Conservation (phyloP, 73 alveolate genomes). For the Symbiodinium pilosum region DNA sequence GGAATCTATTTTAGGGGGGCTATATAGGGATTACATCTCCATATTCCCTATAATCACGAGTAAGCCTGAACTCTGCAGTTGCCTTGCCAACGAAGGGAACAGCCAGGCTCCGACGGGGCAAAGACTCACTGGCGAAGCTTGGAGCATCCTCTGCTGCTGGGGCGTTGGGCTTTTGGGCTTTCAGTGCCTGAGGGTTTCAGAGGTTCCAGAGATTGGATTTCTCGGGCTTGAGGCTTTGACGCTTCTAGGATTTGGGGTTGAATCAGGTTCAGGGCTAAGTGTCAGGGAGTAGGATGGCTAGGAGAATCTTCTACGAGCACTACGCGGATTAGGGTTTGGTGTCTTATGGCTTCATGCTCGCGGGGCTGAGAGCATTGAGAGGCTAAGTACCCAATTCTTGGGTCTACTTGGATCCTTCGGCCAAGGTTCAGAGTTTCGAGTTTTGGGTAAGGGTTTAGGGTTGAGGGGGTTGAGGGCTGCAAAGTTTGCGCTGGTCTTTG, state of each 20-base stretch:
- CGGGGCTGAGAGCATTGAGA: no score
- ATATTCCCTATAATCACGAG: no score
- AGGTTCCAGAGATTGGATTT: background rate
- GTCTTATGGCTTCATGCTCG: no score
- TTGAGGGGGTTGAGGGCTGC: background rate
- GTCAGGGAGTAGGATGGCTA: no score
- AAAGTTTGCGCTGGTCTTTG: no score
- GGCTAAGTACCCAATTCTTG: no score
- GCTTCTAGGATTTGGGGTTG: no score
- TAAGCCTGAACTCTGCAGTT: background rate
- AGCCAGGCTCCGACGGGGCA: conserved; percentile 80
- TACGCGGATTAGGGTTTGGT: no score
- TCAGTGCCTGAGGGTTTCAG: background rate
- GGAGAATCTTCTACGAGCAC: no score
- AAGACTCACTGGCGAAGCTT: conserved; percentile 42
- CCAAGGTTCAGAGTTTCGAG: background rate
- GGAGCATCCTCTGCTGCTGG: background rate
- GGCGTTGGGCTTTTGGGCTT: background rate
- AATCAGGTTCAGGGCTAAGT: no score
- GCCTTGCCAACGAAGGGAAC: conserved; percentile 90
- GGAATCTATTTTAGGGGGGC: no score
- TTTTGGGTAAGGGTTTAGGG: background rate
- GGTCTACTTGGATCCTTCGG: background rate
- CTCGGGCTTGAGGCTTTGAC: no score
- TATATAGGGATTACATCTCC: background rate